Conservation (phyloP, 306 rosid species). For the Ormosia semicastrata region DNA sequence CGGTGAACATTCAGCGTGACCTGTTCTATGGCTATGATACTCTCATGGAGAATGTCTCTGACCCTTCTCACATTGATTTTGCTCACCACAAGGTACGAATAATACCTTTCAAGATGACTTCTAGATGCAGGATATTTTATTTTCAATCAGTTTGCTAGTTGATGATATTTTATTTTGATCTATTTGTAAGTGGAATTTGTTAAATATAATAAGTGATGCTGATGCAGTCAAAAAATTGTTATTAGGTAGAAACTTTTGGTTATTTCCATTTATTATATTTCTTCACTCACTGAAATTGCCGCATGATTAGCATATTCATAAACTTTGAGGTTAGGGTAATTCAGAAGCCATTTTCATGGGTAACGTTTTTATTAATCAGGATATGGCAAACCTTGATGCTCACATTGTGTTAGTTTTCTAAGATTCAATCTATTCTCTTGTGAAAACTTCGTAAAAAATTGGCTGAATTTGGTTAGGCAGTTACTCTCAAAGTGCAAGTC, state of each 20-base stretch:
- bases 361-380: neutral
- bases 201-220: neutral
- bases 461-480: neutral
- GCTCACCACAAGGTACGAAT: conserved; percentile 94
- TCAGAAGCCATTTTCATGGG: neutral
- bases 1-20: conserved; percentile 98
- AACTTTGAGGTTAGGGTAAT: neutral
- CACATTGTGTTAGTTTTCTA: neutral
- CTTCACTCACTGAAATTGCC: neutral
- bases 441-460: neutral
- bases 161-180: conserved; percentile 15
- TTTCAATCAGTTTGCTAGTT: neutral
- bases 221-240: neutral
- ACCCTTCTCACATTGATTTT: conserved; percentile 95
- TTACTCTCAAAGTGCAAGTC: neutral
- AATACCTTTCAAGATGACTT: conserved; percentile 2
- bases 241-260: neutral
- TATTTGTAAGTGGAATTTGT: neutral
- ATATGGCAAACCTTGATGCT: neutral
- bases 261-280: neutral
- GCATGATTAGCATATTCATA: neutral
- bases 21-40: conserved; percentile 95
- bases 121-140: neutral
- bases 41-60: conserved; percentile 97
- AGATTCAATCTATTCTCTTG: neutral